Evolutionary conservation across 495 filamentous ascomycete genomes (phyloP).

Genomic region (Talaromyces stipitatus): DNA sequence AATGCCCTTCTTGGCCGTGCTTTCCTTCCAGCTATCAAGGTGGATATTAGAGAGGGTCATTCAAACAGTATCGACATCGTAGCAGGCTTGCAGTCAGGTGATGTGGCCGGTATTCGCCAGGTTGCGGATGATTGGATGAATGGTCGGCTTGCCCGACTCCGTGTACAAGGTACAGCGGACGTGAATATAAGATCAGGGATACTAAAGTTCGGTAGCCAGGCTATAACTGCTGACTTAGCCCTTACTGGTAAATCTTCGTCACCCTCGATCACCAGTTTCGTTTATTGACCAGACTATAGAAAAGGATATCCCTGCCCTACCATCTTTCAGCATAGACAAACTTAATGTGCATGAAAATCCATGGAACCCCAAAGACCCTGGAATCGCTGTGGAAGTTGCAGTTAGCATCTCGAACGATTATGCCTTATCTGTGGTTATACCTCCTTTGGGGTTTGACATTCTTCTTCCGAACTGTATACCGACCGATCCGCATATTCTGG

Average conservation of each 20-base stretch:
- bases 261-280: conserved; percentile 5
- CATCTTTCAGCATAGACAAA: conserved; percentile 66
- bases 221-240: conserved; percentile 57
- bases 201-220: conserved; percentile 65
- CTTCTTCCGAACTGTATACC: conserved; percentile 69
- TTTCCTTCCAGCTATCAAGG: conserved; percentile 58
- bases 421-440: conserved; percentile 64
- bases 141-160: conserved; percentile 60
- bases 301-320: conserved; percentile 64
- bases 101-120: conserved; percentile 67
- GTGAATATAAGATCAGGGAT: conserved; percentile 70
- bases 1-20: conserved; percentile 73
- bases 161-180: conserved; percentile 60
- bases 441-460: conserved; percentile 74
- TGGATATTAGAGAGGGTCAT: conserved; percentile 69
- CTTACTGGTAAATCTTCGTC: conserved; percentile 68
- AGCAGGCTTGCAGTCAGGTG: conserved; percentile 63
- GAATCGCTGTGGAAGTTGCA: conserved; percentile 71
- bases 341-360: conserved; percentile 65
- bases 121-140: conserved; percentile 84
- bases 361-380: conserved; percentile 36
- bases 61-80: conserved; percentile 71
- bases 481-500: conserved; percentile 53
- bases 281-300: conserved; percentile 19
- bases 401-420: conserved; percentile 62